Percentiles rank a stretch among this genome's conserved stretches.
These are phyloP conservation scores for Pulveroboletus frians DNA, from an alignment of 768 basidiomycete genomes.

Conservation along the genomic window DNA sequence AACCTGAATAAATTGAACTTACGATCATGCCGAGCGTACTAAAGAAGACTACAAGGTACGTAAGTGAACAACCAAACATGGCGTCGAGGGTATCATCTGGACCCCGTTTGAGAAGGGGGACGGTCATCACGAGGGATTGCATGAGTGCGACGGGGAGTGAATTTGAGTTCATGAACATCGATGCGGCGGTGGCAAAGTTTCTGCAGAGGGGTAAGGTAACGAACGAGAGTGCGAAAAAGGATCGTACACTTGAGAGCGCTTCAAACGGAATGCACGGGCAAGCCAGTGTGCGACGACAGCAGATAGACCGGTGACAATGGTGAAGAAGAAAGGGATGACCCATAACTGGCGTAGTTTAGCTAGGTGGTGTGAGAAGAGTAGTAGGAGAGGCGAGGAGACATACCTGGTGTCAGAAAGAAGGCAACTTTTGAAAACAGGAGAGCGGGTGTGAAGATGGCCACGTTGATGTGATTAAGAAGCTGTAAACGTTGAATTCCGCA, in stretches of 20 bases:
- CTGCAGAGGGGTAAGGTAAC: conserved; percentile 30
- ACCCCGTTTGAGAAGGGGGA: conserved; percentile 78
- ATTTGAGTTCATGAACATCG: conserved; percentile 94
- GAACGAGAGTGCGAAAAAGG: background rate
- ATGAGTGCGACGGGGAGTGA: conserved; percentile 93
- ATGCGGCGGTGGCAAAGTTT: conserved; percentile 72
- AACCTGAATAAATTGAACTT: conserved; percentile 26
- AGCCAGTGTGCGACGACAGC: conserved; percentile 63
- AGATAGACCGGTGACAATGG: conserved; percentile 67
- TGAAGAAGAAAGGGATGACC: too few relatives aligned
- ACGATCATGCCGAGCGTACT: conserved; percentile 97
- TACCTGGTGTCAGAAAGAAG: conserved; percentile 80
- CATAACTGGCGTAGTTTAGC: conserved; percentile 69
- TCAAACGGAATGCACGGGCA: conserved; percentile 60
- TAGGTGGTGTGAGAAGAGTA: conserved; percentile 20
- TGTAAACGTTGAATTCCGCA: conserved; percentile 22
- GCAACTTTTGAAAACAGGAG: conserved; percentile 94
- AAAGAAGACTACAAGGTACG: conserved; percentile 92
- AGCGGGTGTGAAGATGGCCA: conserved; percentile 84
- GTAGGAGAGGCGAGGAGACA: conserved; percentile 9
- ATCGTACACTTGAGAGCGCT: conserved; percentile 67
- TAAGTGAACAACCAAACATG: conserved; percentile 88
- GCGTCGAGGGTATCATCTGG: conserved; percentile 73
- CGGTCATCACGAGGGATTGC: conserved; percentile 81
- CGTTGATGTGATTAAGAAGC: conserved; percentile 78